phyloP scores from a whole-genome alignment of 495 filamentous ascomycete species.

The Tetracladium setigerum region DNA sequence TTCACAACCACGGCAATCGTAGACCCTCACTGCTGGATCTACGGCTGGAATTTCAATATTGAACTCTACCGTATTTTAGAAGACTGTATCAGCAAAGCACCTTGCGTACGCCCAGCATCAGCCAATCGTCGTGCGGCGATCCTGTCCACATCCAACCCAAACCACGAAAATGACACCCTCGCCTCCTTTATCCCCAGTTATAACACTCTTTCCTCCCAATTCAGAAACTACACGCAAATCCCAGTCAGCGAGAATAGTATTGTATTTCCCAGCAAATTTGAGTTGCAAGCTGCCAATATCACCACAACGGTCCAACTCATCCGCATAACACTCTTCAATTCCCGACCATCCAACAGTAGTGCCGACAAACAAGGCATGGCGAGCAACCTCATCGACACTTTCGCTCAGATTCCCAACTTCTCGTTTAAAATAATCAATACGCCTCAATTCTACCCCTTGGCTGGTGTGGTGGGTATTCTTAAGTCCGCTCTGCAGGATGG shows the following conservation, averaged over 20 bases:
- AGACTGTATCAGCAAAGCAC: no score
- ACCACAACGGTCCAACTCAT: constrained; percentile 42
- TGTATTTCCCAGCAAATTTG: constrained; percentile 36
- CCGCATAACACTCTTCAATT: constrained; percentile 39
- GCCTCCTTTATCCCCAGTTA: no score
- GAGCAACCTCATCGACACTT: constrained; percentile 36
- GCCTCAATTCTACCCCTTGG: constrained; percentile 43
- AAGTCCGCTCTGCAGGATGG: constrained; percentile 42
- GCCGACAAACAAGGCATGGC: constrained; percentile 41
- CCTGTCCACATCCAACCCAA: no score
- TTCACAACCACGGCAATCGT: constrained; percentile 9
- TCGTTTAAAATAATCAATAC: constrained; percentile 42
- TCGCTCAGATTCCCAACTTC: constrained; percentile 35
- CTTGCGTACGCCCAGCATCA: no score
- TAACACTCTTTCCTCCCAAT: no score
- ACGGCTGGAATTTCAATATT: constrained; percentile 44
- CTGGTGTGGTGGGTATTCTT: constrained; percentile 41
- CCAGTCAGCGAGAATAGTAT: constrained; percentile 22
- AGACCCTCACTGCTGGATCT: constrained; percentile 33
- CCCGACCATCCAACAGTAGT: constrained; percentile 35
- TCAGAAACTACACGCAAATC: no score
- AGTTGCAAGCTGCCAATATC: constrained; percentile 48
- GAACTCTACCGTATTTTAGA: constrained; percentile 44
- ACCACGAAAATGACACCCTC: no score
- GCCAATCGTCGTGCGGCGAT: no score